phyloP scores from a whole-genome alignment of 164 flowering plant genomes.

The Stephania japonica region DNA sequence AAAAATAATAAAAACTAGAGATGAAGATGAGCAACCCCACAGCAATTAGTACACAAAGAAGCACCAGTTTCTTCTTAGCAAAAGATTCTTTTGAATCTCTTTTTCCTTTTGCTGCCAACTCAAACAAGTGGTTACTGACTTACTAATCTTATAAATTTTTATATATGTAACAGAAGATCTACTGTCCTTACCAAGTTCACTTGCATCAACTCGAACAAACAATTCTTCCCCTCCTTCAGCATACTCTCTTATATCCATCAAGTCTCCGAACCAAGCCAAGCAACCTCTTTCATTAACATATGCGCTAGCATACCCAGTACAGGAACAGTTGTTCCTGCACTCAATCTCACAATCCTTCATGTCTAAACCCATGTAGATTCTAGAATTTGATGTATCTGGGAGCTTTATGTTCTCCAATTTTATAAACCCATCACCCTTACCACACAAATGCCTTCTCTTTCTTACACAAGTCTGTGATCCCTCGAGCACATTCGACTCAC shows the following conservation, averaged over 20 bases:
- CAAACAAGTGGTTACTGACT: background rate
- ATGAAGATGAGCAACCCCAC: background rate
- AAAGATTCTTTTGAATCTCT: background rate
- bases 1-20: background rate
- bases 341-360: background rate
- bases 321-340: conserved; percentile 9
- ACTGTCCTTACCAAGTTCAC: background rate
- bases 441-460: conserved; percentile 9
- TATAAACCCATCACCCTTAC: conserved; percentile 7
- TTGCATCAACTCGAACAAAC: background rate
- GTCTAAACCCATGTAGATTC: background rate
- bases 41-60: background rate
- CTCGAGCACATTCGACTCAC: conserved; percentile 5
- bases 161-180: too few relatives aligned
- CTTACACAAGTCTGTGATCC: conserved; percentile 15
- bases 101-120: background rate
- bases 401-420: conserved; percentile 3
- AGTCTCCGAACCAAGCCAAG: conserved; percentile 2
- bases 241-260: conserved; percentile 6
- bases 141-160: too few relatives aligned
- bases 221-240: conserved; percentile 5
- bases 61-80: background rate
- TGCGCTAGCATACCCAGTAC: conserved; percentile 4
- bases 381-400: conserved; percentile 6
- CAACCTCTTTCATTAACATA: background rate